phyloP scores from a whole-genome alignment of 768 basidiomycete genomes.

The Boletus rubroflammeus region DNA sequence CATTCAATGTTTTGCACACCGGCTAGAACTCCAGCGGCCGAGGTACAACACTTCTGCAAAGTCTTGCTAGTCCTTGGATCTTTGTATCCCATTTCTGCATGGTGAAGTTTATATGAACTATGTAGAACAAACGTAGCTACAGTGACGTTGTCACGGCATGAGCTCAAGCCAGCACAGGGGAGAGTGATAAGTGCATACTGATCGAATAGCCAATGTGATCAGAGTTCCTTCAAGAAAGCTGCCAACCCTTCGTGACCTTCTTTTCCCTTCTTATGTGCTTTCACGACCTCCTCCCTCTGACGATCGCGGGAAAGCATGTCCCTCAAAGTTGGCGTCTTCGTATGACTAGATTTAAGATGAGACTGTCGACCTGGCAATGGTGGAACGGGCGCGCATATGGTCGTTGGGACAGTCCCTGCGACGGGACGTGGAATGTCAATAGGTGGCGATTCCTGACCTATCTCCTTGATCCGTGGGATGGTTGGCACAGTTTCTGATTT shows the following conservation, averaged over 20 bases:
- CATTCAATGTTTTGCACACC: not conserved
- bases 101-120: too few relatives aligned
- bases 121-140: not conserved
- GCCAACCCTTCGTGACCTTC: conserved; percentile 42
- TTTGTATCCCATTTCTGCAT: not conserved
- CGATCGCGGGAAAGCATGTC: conserved; percentile 62
- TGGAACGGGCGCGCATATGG: not conserved
- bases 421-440: not conserved
- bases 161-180: not conserved
- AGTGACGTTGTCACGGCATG: not conserved
- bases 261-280: conserved; percentile 20
- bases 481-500: not conserved
- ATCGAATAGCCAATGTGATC: not conserved
- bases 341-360: conserved; percentile 37
- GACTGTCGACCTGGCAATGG: conserved; percentile 24
- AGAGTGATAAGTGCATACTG: not conserved
- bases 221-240: conserved; percentile 40
- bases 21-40: not conserved
- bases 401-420: not conserved
- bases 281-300: conserved; percentile 36
- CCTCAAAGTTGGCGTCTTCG: conserved; percentile 48
- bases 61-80: not conserved
- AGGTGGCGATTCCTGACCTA: not conserved
- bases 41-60: not conserved
- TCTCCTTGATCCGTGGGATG: not conserved